Percentiles rank a stretch among this genome's conserved stretches.
These are phyloP conservation scores for Trichoderma hamatum DNA, from an alignment of 2,329 filamentous ascomycete genomes.

Conservation along the genomic window DNA sequence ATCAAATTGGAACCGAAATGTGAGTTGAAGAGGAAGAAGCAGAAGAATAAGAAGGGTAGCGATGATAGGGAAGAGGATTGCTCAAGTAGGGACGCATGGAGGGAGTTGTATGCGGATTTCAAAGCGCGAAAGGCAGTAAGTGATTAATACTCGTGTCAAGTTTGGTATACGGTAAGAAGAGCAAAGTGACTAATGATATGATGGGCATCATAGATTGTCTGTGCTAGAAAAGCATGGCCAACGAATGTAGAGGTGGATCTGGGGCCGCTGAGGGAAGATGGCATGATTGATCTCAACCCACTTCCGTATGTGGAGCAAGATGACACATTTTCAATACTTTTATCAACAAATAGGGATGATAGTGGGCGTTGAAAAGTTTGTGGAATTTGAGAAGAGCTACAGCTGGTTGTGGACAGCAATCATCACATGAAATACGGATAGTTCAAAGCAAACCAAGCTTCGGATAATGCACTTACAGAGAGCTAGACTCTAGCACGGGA, in stretches of 20 bases:
- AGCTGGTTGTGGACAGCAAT: not conserved
- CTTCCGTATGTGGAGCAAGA: not conserved
- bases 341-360: not conserved
- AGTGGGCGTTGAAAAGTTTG: not conserved
- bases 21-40: not conserved
- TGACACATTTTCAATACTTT: not conserved
- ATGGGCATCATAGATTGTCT: not conserved
- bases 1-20: constrained; percentile 7
- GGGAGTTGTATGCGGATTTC: constrained; percentile 29
- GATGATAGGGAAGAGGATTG: constrained; percentile 23
- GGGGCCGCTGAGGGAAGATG: not conserved
- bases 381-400: not conserved
- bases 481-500: not conserved
- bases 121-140: constrained; percentile 24
- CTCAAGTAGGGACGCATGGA: constrained; percentile 26
- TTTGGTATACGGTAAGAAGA: not conserved
- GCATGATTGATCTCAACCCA: not conserved
- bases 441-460: rapidly evolving
- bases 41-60: not conserved
- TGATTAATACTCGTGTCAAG: not conserved
- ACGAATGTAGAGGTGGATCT: not conserved
- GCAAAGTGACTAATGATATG: not conserved
- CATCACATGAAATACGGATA: not conserved
- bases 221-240: not conserved
- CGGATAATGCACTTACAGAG: not conserved